phyloP scores from a whole-genome alignment of 2,329 filamentous ascomycete species.

The Aspergillus vadensis region DNA sequence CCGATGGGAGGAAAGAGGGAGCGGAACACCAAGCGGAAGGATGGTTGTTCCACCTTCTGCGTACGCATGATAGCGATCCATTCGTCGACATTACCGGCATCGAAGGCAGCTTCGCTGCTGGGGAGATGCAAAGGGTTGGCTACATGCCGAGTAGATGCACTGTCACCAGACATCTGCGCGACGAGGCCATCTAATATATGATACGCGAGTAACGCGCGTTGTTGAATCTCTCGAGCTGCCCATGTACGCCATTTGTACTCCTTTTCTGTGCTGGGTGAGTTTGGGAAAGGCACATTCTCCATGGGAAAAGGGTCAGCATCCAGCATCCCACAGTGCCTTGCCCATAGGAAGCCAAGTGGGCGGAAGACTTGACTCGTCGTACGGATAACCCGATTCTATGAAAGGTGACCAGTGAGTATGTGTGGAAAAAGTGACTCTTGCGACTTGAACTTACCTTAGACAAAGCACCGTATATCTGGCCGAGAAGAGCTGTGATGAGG shows the following conservation, averaged over 20 bases:
- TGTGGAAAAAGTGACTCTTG: neutral
- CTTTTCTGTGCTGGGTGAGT: constrained; percentile 39
- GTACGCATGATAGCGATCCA: constrained; percentile 43
- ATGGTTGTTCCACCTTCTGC: constrained; percentile 34
- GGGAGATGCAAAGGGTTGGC: constrained; percentile 46
- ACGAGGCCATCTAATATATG: constrained; percentile 50
- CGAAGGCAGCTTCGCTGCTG: constrained; percentile 44
- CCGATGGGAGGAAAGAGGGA: constrained; percentile 41
- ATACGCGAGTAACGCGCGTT: constrained; percentile 48
- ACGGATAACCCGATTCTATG: constrained; percentile 43
- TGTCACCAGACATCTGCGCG: constrained; percentile 48
- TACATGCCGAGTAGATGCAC: constrained; percentile 46
- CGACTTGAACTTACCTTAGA: constrained; percentile 35
- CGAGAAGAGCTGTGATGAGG: constrained; percentile 46
- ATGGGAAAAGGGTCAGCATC: constrained; percentile 38
- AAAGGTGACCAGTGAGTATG: neutral
- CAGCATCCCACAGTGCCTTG: constrained; percentile 49
- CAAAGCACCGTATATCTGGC: constrained; percentile 48
- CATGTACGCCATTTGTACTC: constrained; percentile 46
- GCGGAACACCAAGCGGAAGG: constrained; percentile 46
- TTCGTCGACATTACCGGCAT: constrained; percentile 43
- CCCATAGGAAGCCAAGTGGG: constrained; percentile 50
- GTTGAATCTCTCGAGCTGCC: constrained; percentile 49
- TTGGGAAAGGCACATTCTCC: constrained; percentile 37
- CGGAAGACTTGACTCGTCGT: constrained; percentile 50